Evolutionary conservation across 164 flowering plant genomes (phyloP).

Genomic region (Kingdonia uniflora): DNA sequence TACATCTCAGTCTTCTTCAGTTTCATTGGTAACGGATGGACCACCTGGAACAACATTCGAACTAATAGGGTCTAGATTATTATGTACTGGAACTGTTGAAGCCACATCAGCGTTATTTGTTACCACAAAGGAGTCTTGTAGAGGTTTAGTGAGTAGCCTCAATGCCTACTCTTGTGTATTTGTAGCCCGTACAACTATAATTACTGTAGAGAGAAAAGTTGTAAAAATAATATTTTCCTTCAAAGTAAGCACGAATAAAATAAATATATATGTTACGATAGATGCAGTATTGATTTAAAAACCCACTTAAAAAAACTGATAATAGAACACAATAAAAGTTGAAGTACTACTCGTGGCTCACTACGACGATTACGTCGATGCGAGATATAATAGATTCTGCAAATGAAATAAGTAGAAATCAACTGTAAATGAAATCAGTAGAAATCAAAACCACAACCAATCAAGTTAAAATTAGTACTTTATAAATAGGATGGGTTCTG

Average conservation of each 20-base stretch:
- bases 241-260: background rate
- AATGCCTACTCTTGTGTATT: constrained; percentile 38
- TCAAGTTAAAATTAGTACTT: too few relatives aligned
- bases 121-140: constrained; percentile 7
- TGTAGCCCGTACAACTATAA: constrained; percentile 34
- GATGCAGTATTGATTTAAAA: background rate
- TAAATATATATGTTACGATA: background rate
- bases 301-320: background rate
- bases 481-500: too few relatives aligned
- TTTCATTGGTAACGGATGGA: constrained; percentile 18
- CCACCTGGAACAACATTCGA: too few relatives aligned
- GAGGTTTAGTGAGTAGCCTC: constrained; percentile 25
- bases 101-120: constrained; percentile 5
- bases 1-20: constrained; percentile 43
- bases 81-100: constrained; percentile 12
- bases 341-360: too few relatives aligned
- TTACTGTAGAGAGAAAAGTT: constrained; percentile 28
- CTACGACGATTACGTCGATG: too few relatives aligned
- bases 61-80: background rate
- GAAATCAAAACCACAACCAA: too few relatives aligned
- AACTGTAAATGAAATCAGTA: too few relatives aligned
- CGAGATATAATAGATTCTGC: too few relatives aligned
- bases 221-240: background rate
- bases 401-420: too few relatives aligned
- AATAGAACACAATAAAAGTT: too few relatives aligned